Percentiles rank a stretch among this genome's conserved stretches.
These are phyloP conservation scores for Podospora australis DNA, from an alignment of 495 filamentous ascomycete genomes.

Conservation along the genomic window DNA sequence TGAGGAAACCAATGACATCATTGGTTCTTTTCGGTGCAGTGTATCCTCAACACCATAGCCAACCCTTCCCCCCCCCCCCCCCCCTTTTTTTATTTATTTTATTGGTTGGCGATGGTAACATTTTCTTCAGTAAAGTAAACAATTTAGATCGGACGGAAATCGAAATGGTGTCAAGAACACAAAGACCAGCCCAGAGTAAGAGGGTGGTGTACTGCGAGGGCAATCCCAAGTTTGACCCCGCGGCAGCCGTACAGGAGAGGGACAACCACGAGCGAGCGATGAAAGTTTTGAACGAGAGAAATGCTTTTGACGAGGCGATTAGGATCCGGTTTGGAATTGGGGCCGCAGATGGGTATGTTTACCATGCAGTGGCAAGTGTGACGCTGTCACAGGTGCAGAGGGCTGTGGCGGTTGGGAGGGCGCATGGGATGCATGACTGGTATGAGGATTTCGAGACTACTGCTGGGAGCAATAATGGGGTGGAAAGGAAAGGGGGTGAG, in stretches of 20 bases:
- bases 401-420: constrained; percentile 38
- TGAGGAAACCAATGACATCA: background rate
- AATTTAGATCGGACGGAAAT: background rate
- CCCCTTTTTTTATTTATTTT: too few relatives aligned
- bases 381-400: constrained; percentile 48
- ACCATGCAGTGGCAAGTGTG: constrained; percentile 49
- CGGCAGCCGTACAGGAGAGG: constrained; percentile 6
- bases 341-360: constrained; percentile 46
- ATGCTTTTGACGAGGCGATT: constrained; percentile 46
- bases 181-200: background rate
- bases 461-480: too few relatives aligned
- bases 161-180: background rate
- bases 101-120: too few relatives aligned
- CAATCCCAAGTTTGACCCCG: constrained; percentile 11
- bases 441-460: too few relatives aligned
- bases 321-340: constrained; percentile 44
- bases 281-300: constrained; percentile 25
- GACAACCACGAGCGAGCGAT: constrained; percentile 14
- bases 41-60: too few relatives aligned
- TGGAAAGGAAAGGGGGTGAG: constrained; percentile 24
- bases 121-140: too few relatives aligned
- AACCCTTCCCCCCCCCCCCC: too few relatives aligned
- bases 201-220: constrained; percentile 6
- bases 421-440: constrained; percentile 37
- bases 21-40: too few relatives aligned